Evolutionary conservation across 2,329 filamentous ascomycete species (phyloP).

Genomic region (Penicillium sp.): DNA sequence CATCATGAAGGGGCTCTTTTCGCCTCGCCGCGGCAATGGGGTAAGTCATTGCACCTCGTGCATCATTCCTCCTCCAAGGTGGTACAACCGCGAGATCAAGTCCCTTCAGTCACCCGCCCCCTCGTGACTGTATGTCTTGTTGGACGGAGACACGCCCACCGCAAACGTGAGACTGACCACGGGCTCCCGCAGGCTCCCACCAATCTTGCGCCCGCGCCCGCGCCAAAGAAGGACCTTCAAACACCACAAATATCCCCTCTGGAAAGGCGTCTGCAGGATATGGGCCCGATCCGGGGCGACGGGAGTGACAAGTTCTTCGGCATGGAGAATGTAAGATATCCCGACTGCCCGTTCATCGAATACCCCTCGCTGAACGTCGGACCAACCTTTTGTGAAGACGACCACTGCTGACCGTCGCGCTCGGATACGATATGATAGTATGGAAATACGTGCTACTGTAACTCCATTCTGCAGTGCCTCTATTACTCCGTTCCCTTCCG

Average conservation of each 20-base stretch:
- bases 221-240: constrained; percentile 56
- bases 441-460: constrained; percentile 97
- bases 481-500: constrained; percentile 94
- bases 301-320: constrained; percentile 98
- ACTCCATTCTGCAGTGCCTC: constrained; percentile 94
- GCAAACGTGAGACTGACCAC: constrained; percentile 14
- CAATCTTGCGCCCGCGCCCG: constrained; percentile 41
- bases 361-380: not conserved
- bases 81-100: constrained; percentile 10
- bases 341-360: not conserved
- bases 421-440: constrained; percentile 54
- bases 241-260: constrained; percentile 53
- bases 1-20: constrained; percentile 38
- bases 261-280: constrained; percentile 72
- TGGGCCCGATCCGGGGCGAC: constrained; percentile 73
- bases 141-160: constrained; percentile 8
- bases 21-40: constrained; percentile 36
- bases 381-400: too few species aligned
- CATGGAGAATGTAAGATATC: constrained; percentile 79
- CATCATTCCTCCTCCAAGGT: constrained; percentile 10
- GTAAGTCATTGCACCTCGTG: constrained; percentile 21
- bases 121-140: constrained; percentile 5
- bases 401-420: constrained; percentile 6
- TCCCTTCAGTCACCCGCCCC: not conserved
- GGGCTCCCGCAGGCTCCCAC: constrained; percentile 39